Base-by-base conservation (phyloP, 495 filamentous ascomycete species). In the Geopyxis carbonaria region DNA sequence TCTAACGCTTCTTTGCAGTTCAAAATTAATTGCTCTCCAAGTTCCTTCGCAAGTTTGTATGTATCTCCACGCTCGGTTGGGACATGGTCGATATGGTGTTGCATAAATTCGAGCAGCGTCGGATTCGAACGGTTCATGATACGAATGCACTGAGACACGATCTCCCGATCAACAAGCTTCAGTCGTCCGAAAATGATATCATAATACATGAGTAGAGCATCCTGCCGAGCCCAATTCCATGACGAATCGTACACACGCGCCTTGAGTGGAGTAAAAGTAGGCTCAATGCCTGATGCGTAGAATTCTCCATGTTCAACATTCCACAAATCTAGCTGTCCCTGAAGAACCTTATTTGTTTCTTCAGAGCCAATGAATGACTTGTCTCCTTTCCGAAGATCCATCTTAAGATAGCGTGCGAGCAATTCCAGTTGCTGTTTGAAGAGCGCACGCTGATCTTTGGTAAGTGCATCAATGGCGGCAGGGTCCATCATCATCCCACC, bases 101-200 rank as follows among this genome's bases (percentile, higher is more conserved):
- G 91, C 89, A 99, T 99, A 62, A 94, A 95, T 46, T 99, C 87
- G 31, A 99, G 69, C 7, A 99, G 75, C 14, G 78, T 72, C 2
- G 89, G 91, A 53, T 93, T 99, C 18, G 89, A 92, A 20, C 87
- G 79, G 64, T 94, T 99, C 89, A 99, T 99, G 63, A 99, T 85
- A 42, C 79, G 79, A 55, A 99, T 99, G 61, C 89, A 95, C 52
- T 80, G 85, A 58, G 85, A 92, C 50, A 99, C 89, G 56, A 94
- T 99, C 60, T 99, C 89, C 35, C 89, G 80, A 51, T 99, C 89
- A 9, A 99, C 80, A 16, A 76, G 81, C 63, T 81, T 74, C 16
- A 99, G 70, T 32, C 91, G 73, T 31, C 89, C 89, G 47, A 99
- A 99, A 53, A 99, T 94, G 50, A 99, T 92, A 56, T 99, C 91